Conservation (phyloP, 2,329 filamentous ascomycete genomes). For the Alternaria dauci region DNA sequence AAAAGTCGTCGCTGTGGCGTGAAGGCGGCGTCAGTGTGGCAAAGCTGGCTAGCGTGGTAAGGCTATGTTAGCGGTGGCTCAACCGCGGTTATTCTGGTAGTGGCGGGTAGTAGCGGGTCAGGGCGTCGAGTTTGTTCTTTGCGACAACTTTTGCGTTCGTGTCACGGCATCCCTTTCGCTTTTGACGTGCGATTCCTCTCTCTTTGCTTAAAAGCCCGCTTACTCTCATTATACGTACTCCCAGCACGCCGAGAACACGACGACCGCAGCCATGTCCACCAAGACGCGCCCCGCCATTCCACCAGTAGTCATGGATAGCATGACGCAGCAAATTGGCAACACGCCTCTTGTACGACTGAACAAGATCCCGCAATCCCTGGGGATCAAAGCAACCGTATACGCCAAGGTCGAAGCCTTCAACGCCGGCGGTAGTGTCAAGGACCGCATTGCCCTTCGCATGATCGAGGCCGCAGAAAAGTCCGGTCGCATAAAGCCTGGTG, state of each 20-base stretch:
- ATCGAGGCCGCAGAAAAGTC: slow-evolving; percentile 92
- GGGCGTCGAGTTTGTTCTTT: slow-evolving; percentile 20
- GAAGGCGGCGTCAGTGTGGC: not conserved
- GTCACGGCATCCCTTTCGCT: slow-evolving; percentile 4
- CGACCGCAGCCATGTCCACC: slow-evolving; percentile 54
- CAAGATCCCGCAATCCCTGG: slow-evolving; percentile 88
- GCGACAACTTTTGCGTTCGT: slow-evolving; percentile 12
- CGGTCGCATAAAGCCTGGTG: slow-evolving; percentile 94
- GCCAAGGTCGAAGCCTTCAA: slow-evolving; percentile 95
- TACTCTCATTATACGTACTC: not conserved
- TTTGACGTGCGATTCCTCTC: slow-evolving; percentile 10
- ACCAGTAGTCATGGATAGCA: slow-evolving; percentile 68
- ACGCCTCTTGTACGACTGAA: slow-evolving; percentile 95
- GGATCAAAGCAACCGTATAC: slow-evolving; percentile 88
- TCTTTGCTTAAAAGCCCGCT: slow-evolving; percentile 1
- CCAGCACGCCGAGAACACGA: not conserved
- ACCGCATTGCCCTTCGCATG: slow-evolving; percentile 96
- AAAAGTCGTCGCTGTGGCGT: not conserved
- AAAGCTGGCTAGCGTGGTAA: slow-evolving; percentile 4
- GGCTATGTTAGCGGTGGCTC: slow-evolving; percentile 20
- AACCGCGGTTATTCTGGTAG: slow-evolving; percentile 7
- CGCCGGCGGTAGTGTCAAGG: slow-evolving; percentile 91
- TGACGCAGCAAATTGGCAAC: slow-evolving; percentile 90
- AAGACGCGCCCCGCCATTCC: slow-evolving; percentile 61
- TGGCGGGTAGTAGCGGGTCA: slow-evolving; percentile 30